Percentiles rank a stretch among this genome's conserved stretches.
phyloP scores from a whole-genome alignment of 2,329 filamentous ascomycete genomes.

The Trichoderma sp. region DNA sequence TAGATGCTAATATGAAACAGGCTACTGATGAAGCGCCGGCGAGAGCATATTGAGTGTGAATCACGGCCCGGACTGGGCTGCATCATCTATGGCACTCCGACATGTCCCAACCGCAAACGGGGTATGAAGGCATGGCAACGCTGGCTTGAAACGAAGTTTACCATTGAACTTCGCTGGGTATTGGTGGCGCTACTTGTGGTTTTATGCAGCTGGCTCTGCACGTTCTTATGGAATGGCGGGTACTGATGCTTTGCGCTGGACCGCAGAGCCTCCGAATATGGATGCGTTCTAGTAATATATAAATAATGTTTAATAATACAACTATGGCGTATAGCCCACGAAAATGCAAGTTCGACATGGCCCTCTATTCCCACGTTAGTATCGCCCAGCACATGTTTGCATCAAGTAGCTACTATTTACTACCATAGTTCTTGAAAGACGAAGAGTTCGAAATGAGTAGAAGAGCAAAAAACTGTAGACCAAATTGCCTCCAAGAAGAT shows the following conservation, averaged over 20 bases:
- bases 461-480: neutral
- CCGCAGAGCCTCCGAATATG: neutral
- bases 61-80: constrained; percentile 60
- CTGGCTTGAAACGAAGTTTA: constrained; percentile 51
- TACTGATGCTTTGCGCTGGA: neutral
- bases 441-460: neutral
- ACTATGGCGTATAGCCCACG: neutral
- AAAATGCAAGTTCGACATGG: neutral
- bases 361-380: neutral
- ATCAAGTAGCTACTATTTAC: neutral
- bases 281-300: neutral
- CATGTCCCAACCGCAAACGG: constrained; percentile 51
- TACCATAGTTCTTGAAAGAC: neutral
- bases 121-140: constrained; percentile 51
- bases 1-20: constrained; percentile 39
- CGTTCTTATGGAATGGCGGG: neutral
- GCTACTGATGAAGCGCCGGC: constrained; percentile 60
- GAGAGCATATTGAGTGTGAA: constrained; percentile 65
- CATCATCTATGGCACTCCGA: constrained; percentile 55
- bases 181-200: constrained; percentile 49
- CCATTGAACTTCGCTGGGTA: constrained; percentile 55
- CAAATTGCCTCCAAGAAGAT: neutral
- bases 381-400: neutral
- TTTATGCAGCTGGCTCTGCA: constrained; percentile 32
- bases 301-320: constrained; percentile 15